Base-by-base conservation (phyloP, 306 rosid species). In the Lathyrus tuberosus region DNA sequence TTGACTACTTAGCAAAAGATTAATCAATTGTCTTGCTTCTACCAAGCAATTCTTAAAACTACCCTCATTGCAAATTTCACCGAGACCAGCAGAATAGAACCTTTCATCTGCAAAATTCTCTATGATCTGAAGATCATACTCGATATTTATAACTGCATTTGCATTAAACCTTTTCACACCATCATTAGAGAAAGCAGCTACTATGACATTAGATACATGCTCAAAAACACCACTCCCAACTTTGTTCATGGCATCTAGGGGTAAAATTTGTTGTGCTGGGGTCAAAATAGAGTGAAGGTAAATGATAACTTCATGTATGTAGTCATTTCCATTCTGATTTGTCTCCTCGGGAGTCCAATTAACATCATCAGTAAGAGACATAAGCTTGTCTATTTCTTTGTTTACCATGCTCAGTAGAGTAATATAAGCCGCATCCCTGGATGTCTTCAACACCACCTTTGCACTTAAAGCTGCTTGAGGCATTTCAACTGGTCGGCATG, bases 31-130 rank as follows among this genome's bases (percentile, higher is more conserved):
- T 22, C 91, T 79, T 10, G 91, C 95, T 82, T 94, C 97, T 62
- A 83, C 53, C 75, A 94, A 71, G 80, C 79, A 86, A 67, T 63
- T 79, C 74, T 83, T 80, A 73, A 88, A 90, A 80, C 90, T 84
- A 60, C 88, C 95, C 3, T 85, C 95, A 73, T 57, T 72, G 86
- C 78, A 83, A 73, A 79, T 65, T 60, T 90, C 97, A 41, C 91
- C 85, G 76, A 93, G 76, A 74, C 96, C 95, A 57, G 90, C 73
- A 71, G 79, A 81, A 75, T 76, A 83, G 78, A 87, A 87, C 79
- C 86, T 84, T 42, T 88, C 85, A n/a, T 94, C 99, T 20, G 91
- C 97, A 74, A 91, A 94, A 77, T 84, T 51, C 86, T 90, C 99
- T 65, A 91, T 57, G 82, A 59, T 46, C 76, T 69, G 79, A 54